phyloP scores from a whole-genome alignment of 75 land plant genomes.

The Sequoia sempervirens region DNA sequence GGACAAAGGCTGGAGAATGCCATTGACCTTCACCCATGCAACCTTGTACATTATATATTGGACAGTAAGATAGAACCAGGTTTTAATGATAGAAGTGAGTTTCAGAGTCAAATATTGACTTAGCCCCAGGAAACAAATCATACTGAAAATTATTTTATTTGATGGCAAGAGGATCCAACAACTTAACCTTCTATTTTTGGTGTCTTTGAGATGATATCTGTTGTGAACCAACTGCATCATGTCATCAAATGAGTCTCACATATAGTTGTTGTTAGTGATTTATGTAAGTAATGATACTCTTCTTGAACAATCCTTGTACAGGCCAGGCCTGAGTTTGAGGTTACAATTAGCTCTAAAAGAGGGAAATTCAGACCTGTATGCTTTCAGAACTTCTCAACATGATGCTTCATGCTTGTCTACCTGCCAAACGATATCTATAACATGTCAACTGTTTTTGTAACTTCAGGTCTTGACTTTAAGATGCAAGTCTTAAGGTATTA shows the following conservation, averaged over 20 bases:
- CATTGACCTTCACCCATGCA: not conserved
- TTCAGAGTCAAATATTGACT: not conserved
- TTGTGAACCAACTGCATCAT: not conserved
- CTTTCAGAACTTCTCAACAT: not conserved
- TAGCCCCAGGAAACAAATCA: not conserved
- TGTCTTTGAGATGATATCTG: not conserved
- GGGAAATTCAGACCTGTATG: not conserved
- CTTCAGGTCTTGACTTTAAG: not conserved
- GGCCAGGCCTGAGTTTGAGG: not conserved
- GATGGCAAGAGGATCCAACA: not conserved
- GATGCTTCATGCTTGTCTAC: not conserved
- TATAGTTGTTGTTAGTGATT: not conserved
- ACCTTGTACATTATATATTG: not conserved
- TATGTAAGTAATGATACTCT: too few species aligned
- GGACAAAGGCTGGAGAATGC: too few species aligned
- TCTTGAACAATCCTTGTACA: not conserved
- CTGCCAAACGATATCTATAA: not conserved
- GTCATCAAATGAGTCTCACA: not conserved
- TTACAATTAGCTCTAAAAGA: not conserved
- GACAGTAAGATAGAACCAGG: not conserved
- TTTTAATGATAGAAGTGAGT: not conserved
- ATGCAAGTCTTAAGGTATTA: not conserved
- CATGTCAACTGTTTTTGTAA: not conserved
- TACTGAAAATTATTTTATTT: too few species aligned
- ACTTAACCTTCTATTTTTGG: not conserved